Evolutionary conservation across 495 filamentous ascomycete species (phyloP).

Genomic region (Aspergillus steynii): DNA sequence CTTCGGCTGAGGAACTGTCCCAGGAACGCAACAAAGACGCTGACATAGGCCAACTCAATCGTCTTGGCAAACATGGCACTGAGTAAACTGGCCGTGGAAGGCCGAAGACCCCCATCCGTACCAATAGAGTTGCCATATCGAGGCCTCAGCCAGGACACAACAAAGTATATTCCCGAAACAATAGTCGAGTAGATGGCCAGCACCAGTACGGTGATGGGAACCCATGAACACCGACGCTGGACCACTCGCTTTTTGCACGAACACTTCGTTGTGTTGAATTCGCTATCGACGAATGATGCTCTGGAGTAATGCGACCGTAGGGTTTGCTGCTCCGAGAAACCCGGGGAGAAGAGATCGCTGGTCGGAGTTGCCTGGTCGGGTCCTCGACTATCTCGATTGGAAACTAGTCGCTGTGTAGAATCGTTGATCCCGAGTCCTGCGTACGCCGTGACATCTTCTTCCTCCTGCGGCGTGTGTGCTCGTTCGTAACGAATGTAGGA

Average conservation of each 20-base stretch:
- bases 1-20: slow-evolving; percentile 70
- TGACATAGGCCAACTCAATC: slow-evolving; percentile 75
- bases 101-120: slow-evolving; percentile 44
- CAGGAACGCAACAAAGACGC: slow-evolving; percentile 70
- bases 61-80: slow-evolving; percentile 68
- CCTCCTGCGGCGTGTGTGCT: not conserved
- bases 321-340: not conserved
- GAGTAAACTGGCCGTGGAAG: slow-evolving; percentile 59
- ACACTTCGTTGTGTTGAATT: not conserved
- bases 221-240: slow-evolving; percentile 51
- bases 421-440: not conserved
- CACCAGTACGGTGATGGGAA: slow-evolving; percentile 56
- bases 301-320: not conserved
- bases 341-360: not conserved
- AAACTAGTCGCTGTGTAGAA: not conserved
- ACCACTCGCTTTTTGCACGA: slow-evolving; percentile 7
- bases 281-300: not conserved
- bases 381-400: not conserved
- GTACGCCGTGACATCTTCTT: not conserved
- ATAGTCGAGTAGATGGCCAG: slow-evolving; percentile 69
- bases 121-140: slow-evolving; percentile 58
- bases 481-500: not conserved
- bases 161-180: slow-evolving; percentile 64
- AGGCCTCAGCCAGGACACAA: slow-evolving; percentile 57
- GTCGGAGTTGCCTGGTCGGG: not conserved